Base-by-base conservation (phyloP, 2,329 filamentous ascomycete species). In the Alternaria panax region DNA sequence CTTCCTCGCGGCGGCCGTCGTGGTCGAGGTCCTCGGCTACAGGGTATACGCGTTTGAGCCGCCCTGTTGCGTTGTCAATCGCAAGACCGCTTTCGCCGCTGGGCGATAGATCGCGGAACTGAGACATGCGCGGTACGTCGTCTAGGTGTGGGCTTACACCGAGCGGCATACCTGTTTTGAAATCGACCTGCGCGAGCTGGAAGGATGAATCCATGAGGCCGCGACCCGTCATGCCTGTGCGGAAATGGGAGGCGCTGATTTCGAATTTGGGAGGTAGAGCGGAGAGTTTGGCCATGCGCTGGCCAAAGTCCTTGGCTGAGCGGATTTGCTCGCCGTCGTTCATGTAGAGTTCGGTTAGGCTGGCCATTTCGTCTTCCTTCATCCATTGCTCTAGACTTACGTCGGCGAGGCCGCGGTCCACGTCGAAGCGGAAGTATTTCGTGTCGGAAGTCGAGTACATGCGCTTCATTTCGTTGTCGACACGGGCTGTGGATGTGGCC, bases 401-500 rank as follows among this genome's bases (percentile, higher is more conserved):
- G 41, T 79, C 74, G 27, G 72, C 76, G 20, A 79, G 71, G 4
- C 77, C 77, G n/a, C 75, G 72, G 54, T 79, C 75, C 2, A 79
- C 77, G 54, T 79, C 76, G 61, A 79, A 79, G 30, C 77, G 76
- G 64, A 71, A 77, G 64, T 79, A 79, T 5, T 62, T 66, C 1
- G 76, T 80, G n/a, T 66, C 65, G 0, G 65, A 70, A 57, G 73
- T 71, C 66, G 71, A 75, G 66, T 78, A 79, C 75, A 77, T 78
- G 42, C 77, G 72, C 54, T 77, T 74, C 75, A 79, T 76, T 55
- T 79, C 77, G 59, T 79, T 79, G 63, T 79, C 76, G 14, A 79
- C 77, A 4, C 77, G 67, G 3, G 75, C 72, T 1, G 77, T 79
- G 54, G 70, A 69, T 1, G 77, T 78, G 0, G 77, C 77, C 76